These are phyloP conservation scores for Alloascoidea africana DNA, from an alignment of 805 yeast genomes.

Conservation along the genomic window DNA sequence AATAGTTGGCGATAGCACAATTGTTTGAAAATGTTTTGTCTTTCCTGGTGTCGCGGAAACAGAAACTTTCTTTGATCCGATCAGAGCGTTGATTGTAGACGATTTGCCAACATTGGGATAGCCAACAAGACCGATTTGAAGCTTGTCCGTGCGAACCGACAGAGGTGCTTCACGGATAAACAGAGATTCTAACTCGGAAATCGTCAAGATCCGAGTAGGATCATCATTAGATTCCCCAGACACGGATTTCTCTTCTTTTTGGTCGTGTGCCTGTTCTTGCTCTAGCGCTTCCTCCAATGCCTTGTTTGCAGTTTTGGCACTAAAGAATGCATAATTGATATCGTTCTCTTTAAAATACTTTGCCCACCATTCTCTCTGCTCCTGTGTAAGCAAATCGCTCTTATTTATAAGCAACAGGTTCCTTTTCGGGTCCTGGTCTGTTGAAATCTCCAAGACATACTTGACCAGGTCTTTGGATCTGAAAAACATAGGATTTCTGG, in stretches of 20 bases:
- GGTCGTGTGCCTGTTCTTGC: constrained; percentile 6
- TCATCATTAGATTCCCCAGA: constrained; percentile 22
- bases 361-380: constrained; percentile 82
- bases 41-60: constrained; percentile 98
- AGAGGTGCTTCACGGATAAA: constrained; percentile 71
- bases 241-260: constrained; percentile 14
- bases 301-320: constrained; percentile 77
- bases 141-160: constrained; percentile 35
- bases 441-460: constrained; percentile 54
- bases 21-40: constrained; percentile 97
- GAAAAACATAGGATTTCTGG: constrained; percentile 83
- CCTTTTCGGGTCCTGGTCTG: constrained; percentile 44
- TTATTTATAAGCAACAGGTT: constrained; percentile 82
- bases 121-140: constrained; percentile 92
- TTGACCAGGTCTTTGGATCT: constrained; percentile 77
- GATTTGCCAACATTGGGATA: constrained; percentile 96
- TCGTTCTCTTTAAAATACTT: constrained; percentile 50
- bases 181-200: constrained; percentile 72
- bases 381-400: constrained; percentile 70
- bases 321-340: constrained; percentile 83
- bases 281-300: constrained; percentile 22
- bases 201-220: constrained; percentile 55
- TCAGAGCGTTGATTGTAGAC: constrained; percentile 93
- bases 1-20: constrained; percentile 66
- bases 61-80: constrained; percentile 94